Evolutionary conservation across 306 rosid genomes (phyloP).

Genomic region (Castanea mollissima): DNA sequence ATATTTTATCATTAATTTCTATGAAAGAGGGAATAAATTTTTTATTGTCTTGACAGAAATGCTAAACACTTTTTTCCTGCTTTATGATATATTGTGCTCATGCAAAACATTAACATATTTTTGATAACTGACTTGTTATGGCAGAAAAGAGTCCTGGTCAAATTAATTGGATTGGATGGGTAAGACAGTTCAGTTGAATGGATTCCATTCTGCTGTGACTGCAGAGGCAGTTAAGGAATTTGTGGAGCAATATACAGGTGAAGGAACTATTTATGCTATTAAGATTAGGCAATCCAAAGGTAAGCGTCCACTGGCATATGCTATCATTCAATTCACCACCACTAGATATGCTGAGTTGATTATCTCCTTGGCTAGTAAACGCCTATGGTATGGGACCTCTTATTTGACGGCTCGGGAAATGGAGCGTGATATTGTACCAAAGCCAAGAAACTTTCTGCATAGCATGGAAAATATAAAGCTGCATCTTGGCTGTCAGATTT

Average conservation of each 20-base stretch:
- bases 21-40: background rate
- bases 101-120: background rate
- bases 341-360: constrained; percentile 31
- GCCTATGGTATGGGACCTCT: constrained; percentile 26
- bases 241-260: constrained; percentile 53
- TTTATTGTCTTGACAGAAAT: background rate
- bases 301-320: constrained; percentile 35
- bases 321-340: constrained; percentile 59
- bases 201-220: constrained; percentile 46
- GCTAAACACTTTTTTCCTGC: background rate
- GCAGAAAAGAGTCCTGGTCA: background rate
- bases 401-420: constrained; percentile 39
- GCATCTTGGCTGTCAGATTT: constrained; percentile 65
- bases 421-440: constrained; percentile 51
- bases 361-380: constrained; percentile 13
- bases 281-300: constrained; percentile 42
- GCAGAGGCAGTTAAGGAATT: constrained; percentile 24
- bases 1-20: background rate
- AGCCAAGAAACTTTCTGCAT: constrained; percentile 39
- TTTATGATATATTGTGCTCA: background rate
- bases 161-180: constrained; percentile 38
- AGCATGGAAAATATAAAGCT: constrained; percentile 35
- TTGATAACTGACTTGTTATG: background rate
- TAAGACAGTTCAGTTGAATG: constrained; percentile 59
- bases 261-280: constrained; percentile 53